These are phyloP conservation scores for Agaricus sinodeliciosus DNA, from an alignment of 768 basidiomycete species.

Conservation along the genomic window DNA sequence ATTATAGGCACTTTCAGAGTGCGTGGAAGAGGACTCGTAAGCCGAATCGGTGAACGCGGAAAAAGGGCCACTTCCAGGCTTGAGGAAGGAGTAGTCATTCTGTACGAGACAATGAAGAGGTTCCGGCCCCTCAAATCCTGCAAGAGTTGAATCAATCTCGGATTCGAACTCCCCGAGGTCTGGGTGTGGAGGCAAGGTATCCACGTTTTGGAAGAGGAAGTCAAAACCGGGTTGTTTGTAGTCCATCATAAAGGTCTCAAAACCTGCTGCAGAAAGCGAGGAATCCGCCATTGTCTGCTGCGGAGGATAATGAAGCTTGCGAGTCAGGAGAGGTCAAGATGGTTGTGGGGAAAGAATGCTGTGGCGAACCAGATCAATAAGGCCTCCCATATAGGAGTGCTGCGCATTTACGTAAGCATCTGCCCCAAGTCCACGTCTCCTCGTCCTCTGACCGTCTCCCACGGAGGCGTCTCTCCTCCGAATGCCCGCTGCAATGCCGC, in stretches of 20 bases:
- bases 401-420: constrained; percentile 25
- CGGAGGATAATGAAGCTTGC: constrained; percentile 16
- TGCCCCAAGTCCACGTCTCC: constrained; percentile 1
- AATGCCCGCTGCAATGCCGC: not conserved
- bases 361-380: constrained; percentile 10
- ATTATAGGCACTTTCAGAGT: constrained; percentile 67
- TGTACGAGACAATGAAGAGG: constrained; percentile 19
- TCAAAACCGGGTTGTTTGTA: constrained; percentile 44
- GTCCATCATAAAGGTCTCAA: constrained; percentile 27
- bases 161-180: constrained; percentile 65
- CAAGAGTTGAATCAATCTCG: constrained; percentile 70
- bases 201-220: constrained; percentile 52
- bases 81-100: constrained; percentile 54
- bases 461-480: constrained; percentile 9
- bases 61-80: constrained; percentile 62
- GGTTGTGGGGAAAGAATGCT: constrained; percentile 24
- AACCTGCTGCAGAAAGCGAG: constrained; percentile 21
- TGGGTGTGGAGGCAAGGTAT: constrained; percentile 71
- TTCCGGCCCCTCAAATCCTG: constrained; percentile 61
- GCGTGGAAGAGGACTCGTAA: constrained; percentile 62
- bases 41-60: constrained; percentile 75
- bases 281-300: constrained; percentile 31
- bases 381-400: constrained; percentile 24
- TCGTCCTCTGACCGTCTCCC: constrained; percentile 10
- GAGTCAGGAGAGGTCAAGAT: constrained; percentile 21